Conservation (phyloP, 345 rosid genomes). For the Syzygium aqueum region DNA sequence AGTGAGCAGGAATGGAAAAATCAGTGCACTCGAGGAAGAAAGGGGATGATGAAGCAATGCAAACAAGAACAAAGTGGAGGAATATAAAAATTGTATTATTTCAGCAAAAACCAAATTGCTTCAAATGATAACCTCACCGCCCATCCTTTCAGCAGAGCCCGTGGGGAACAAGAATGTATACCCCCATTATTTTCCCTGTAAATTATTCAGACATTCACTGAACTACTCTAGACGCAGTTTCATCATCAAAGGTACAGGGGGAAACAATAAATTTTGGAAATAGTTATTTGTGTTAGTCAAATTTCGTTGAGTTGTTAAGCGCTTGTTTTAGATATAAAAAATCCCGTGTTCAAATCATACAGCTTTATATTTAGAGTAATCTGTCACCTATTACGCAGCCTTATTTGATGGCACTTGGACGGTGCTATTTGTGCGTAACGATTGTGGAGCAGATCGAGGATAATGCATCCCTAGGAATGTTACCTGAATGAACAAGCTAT, state of each 20-base stretch:
- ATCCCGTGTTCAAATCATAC: neutral
- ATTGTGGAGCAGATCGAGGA: neutral
- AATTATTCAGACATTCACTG: neutral
- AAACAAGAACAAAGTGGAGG: neutral
- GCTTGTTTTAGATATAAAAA: neutral
- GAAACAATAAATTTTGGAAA: neutral
- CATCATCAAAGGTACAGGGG: neutral
- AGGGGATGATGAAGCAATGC: neutral
- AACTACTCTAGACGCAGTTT: neutral
- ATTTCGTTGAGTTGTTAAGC: neutral
- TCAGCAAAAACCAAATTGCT: neutral
- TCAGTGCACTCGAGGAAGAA: neutral
- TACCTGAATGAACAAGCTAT: neutral
- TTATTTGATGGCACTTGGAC: neutral
- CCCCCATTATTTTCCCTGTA: neutral
- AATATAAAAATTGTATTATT: neutral
- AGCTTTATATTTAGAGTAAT: neutral
- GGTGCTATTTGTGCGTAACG: neutral
- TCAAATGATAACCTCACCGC: slow-evolving; percentile 15
- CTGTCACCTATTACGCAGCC: neutral
- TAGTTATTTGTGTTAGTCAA: neutral
- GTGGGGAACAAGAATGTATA: slow-evolving; percentile 1
- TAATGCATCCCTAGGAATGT: neutral
- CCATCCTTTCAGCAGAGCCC: slow-evolving; percentile 11
- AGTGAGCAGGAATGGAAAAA: neutral